phyloP scores from a whole-genome alignment of 2,329 filamentous ascomycete genomes.

The Aspergillus hortae region DNA sequence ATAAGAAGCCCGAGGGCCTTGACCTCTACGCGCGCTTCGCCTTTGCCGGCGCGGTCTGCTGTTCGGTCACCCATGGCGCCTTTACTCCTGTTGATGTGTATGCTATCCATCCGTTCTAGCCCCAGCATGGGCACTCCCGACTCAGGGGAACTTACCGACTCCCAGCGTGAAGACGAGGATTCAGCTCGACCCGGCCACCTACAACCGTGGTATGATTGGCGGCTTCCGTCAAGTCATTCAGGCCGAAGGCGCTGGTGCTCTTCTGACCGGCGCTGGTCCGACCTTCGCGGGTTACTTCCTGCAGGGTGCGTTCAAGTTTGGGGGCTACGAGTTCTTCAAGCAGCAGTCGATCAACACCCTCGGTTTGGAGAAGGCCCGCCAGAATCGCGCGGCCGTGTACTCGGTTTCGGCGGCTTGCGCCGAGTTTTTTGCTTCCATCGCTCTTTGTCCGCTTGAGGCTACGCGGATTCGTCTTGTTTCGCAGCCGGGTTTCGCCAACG shows the following conservation, averaged over 20 bases:
- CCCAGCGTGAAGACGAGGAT: slow-evolving; percentile 90
- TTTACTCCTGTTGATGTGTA: slow-evolving; percentile 99
- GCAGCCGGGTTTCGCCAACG: slow-evolving; percentile 77
- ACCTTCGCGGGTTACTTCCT: slow-evolving; percentile 91
- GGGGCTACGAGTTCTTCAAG: slow-evolving; percentile 96
- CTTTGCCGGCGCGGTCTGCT: slow-evolving; percentile 96
- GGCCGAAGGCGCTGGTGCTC: slow-evolving; percentile 79
- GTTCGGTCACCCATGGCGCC: slow-evolving; percentile 93
- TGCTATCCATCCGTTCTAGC: slow-evolving; percentile 38
- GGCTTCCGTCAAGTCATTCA: slow-evolving; percentile 81
- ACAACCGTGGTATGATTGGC: slow-evolving; percentile 83
- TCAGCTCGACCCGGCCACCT: slow-evolving; percentile 84
- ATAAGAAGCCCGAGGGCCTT: slow-evolving; percentile 54
- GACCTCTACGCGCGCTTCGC: slow-evolving; percentile 92
- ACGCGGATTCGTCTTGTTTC: slow-evolving; percentile 92
- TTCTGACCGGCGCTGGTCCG: slow-evolving; percentile 80
- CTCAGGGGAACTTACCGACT: neutral
- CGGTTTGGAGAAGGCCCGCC: slow-evolving; percentile 71
- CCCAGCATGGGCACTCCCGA: neutral
- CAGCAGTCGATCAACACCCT: slow-evolving; percentile 78
- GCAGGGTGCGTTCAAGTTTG: slow-evolving; percentile 90
- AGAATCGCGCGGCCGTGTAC: slow-evolving; percentile 80
- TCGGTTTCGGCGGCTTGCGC: slow-evolving; percentile 61
- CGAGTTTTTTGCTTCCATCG: slow-evolving; percentile 62
- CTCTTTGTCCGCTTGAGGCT: slow-evolving; percentile 86